Evolutionary conservation across 805 yeast genomes (phyloP), one percentile per base, ranked within the genome.

Genomic region (Metschnikowia dekortorum): DNA sequence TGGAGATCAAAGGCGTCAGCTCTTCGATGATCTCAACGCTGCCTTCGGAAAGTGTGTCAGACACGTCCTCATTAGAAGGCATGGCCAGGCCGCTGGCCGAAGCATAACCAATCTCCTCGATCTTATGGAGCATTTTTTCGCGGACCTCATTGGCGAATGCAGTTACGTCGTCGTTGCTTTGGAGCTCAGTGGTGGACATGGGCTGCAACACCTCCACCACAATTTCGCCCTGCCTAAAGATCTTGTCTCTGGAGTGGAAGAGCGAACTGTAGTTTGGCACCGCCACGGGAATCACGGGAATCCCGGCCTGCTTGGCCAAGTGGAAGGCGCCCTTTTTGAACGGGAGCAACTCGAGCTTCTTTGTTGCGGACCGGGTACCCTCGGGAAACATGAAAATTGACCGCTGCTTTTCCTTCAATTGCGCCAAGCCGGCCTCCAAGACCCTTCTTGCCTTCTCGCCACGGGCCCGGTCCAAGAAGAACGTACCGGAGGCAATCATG

Each of bases 321-420:
- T 94, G 97, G 83, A 94, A 94, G 0, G 98, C 97, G 49, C 99
- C 99, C 66, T 94, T 94, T 69, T 94, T 94, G 73, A 94, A 89
- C 0, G 96, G 96, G 45, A 89, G 76, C 65, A 94, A 70, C 3
- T 76, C 82, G 46, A 95, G 84, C 34, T 76, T 76, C 26, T 80
- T 69, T 9, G 86, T 70, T 56, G 85, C 87, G 0, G 97, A 89
- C 68, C 99, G 81, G 2, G 99, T 94, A 29, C 99, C 99, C 69
- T 94, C 99, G 28, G 98, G 97, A 76, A 91, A 94, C 71, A 94
- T 82, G 78, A 85, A 94, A 26, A 94, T 76, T 13, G 86, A 88
- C 59, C 91, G 84, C 62, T 83, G 81, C 44, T 83, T 74, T 4
- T 66, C 62, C 63, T 83, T 84, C 66, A 94, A 75, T 28, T 74